Evolutionary conservation across 2,329 filamentous ascomycete genomes (phyloP), one percentile per base, ranked within the genome.

Genomic region (Xylogone sp.): DNA sequence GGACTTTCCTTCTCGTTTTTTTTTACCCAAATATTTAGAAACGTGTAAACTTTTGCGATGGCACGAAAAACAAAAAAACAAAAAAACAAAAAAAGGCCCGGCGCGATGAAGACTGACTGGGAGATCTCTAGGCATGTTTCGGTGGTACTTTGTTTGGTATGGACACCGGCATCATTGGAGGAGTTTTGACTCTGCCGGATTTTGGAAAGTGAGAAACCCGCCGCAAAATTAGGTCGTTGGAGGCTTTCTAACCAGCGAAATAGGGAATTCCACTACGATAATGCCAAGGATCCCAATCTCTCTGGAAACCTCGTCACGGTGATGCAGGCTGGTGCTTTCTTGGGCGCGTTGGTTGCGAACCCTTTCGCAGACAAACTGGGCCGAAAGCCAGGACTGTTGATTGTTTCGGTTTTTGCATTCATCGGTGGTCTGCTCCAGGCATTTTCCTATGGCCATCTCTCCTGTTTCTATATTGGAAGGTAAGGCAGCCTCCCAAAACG

Each of bases 121-220:
- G 5, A 6, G 10, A 27, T 39, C 42, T 43, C 43, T 45, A 45
- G 43, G 74, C 82, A 42, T 88, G 84, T 68, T 88, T 87, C 53
- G 86, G 86, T 54, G 86, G 85, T 45, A 82, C 81, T 73, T 68
- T 76, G 10, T 77, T 82, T 56, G 79, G 27, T 10, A 21, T 27
- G 61, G 87, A 90, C 66, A 85, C 88, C 68, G 84, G 87, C 63
- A 85, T 90, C 9, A 90, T 88, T 77, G 87, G 85, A 44, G 84
- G 84, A 51, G 82, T 93, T 56, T 72, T 93, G 51, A 89, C 86
- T 2, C 77, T 92, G 61, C 70, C 77, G 19, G 75, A 76, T 9
- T 89, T 88, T 59, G 75, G 81, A 63, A 65, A 68, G 73, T 82
- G 68, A 45, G 71, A 16, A 68, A 73, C 24, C 65, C 49, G 60